A percentile compares a stretch with the other conserved stretches of the same genome.
Evolutionary conservation across 108 stramenopile genomes (phyloP).

Genomic region (Nannochloropsis salina): DNA sequence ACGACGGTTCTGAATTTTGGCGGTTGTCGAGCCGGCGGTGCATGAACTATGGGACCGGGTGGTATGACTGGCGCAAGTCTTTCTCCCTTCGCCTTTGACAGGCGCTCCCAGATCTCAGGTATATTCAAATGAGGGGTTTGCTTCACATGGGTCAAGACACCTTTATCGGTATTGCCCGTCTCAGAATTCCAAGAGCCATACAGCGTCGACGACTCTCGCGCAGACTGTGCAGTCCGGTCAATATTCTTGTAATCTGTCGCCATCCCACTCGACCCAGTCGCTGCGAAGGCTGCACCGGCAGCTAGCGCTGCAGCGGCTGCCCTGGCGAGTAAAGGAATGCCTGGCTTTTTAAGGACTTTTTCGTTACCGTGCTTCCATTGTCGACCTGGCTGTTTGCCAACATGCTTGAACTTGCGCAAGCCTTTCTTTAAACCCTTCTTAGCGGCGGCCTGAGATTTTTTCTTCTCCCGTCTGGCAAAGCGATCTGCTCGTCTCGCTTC

Average conservation of each 20-base stretch:
- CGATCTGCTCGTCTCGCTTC: too few relatives aligned
- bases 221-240: too few relatives aligned
- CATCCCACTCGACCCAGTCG: neutral
- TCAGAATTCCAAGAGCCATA: too few relatives aligned
- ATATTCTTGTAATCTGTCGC: too few relatives aligned
- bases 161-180: too few relatives aligned
- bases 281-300: neutral
- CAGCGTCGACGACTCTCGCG: too few relatives aligned
- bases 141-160: neutral
- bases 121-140: neutral
- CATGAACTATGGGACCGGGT: neutral
- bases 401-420: neutral
- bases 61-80: neutral
- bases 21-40: neutral
- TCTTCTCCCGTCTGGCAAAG: too few relatives aligned
- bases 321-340: neutral
- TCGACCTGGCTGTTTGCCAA: neutral
- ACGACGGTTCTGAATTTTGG: neutral
- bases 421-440: conserved; percentile 5
- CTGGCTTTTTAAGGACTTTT: neutral
- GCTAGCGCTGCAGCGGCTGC: neutral
- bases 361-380: neutral
- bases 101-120: neutral
- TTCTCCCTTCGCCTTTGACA: neutral
- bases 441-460: neutral